Conservation (phyloP, 2,329 filamentous ascomycete species). For the Clonostachys rosea region DNA sequence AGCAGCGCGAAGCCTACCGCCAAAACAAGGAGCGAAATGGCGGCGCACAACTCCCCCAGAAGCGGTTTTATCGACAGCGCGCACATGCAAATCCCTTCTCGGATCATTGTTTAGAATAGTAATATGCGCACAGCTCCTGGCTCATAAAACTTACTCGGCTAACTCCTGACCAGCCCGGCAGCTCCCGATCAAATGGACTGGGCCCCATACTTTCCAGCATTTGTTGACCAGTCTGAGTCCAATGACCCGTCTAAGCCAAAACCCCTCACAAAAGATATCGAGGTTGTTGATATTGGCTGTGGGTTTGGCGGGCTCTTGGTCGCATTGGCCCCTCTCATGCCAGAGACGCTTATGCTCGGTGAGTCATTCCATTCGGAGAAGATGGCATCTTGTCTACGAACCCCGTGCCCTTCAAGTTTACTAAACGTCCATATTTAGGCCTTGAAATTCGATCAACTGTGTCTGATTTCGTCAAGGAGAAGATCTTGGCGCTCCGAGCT, state of each 20-base stretch:
- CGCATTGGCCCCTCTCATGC: slow-evolving; percentile 75
- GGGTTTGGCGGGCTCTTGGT: slow-evolving; percentile 91
- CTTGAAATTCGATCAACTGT: slow-evolving; percentile 92
- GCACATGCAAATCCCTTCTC: slow-evolving; percentile 98
- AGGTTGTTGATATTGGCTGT: slow-evolving; percentile 95
- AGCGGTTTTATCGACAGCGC: slow-evolving; percentile 93
- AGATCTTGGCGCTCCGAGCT: slow-evolving; percentile 74
- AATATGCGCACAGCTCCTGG: slow-evolving; percentile 23
- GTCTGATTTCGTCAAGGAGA: slow-evolving; percentile 83
- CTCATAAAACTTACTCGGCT: neutral
- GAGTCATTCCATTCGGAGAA: slow-evolving; percentile 16
- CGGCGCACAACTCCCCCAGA: slow-evolving; percentile 69
- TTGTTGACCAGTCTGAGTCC: slow-evolving; percentile 36
- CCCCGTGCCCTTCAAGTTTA: too few relatives aligned
- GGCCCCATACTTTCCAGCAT: slow-evolving; percentile 78
- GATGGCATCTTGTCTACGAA: neutral
- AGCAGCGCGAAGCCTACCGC: slow-evolving; percentile 61
- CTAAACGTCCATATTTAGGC: slow-evolving; percentile 39
- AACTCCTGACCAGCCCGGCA: slow-evolving; percentile 55
- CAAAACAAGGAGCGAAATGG: slow-evolving; percentile 46
- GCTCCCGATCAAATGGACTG: slow-evolving; percentile 87
- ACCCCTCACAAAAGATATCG: slow-evolving; percentile 58
- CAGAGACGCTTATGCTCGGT: slow-evolving; percentile 81
- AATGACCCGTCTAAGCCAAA: slow-evolving; percentile 16
- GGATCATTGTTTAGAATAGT: slow-evolving; percentile 88